Evolutionary conservation across 345 rosid genomes (phyloP).

Genomic region (Clarkia xantiana): DNA sequence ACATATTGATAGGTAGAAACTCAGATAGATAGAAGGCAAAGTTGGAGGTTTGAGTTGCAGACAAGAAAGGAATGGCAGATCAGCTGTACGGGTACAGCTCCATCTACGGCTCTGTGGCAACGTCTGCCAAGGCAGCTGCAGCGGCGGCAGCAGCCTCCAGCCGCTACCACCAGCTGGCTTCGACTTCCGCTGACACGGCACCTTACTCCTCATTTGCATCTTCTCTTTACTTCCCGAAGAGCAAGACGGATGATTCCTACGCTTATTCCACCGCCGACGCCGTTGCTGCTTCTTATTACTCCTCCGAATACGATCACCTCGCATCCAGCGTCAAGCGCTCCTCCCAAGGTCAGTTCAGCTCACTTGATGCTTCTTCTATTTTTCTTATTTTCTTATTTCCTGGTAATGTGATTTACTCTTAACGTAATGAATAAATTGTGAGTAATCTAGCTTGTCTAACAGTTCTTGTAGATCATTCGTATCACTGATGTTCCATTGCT

Average conservation of each 20-base stretch:
- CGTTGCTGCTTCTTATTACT: constrained; percentile 5
- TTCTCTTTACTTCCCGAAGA: constrained; percentile 2
- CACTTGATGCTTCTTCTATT: background rate
- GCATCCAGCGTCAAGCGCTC: constrained; percentile 10
- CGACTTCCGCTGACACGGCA: constrained; percentile 1
- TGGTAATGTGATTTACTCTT: background rate
- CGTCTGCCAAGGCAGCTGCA: background rate
- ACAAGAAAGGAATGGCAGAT: background rate
- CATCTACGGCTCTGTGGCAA: background rate
- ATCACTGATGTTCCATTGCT: too few species aligned
- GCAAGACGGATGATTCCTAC: background rate
- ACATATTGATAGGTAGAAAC: too few species aligned
- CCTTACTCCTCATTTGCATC: constrained; percentile 3
- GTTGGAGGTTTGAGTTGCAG: background rate
- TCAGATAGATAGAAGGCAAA: too few species aligned
- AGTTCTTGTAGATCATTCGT: too few species aligned
- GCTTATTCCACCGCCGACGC: constrained; percentile 7
- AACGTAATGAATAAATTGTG: too few species aligned
- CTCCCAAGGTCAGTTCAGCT: constrained; percentile 8
- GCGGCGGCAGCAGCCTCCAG: background rate
- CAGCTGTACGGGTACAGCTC: constrained; percentile 3
- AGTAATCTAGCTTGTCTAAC: too few species aligned
- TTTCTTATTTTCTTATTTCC: background rate
- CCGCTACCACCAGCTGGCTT: background rate
- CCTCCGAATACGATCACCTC: constrained; percentile 6